A percentile compares a stretch with the other conserved stretches of the same genome.
Conservation (phyloP, 2,329 filamentous ascomycete species). For the Sporothrix euskadiensis region DNA sequence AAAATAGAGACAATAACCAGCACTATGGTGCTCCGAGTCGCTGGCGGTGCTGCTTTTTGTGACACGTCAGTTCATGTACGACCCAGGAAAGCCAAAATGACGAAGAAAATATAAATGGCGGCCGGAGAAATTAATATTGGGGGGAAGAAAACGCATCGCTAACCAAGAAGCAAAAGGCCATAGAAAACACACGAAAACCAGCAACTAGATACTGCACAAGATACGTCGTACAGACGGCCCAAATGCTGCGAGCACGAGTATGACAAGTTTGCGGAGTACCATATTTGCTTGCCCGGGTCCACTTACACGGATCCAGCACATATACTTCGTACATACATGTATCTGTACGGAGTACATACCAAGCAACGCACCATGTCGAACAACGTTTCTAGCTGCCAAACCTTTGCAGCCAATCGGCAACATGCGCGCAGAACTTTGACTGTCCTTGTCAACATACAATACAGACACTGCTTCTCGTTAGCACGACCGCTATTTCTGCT, state of each 20-base stretch:
- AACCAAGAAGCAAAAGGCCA: neutral
- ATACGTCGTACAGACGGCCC: neutral
- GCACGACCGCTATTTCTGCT: neutral
- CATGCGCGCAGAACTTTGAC: neutral
- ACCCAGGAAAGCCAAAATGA: neutral
- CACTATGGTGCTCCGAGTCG: constrained; percentile 23
- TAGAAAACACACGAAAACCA: neutral
- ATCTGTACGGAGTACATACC: neutral
- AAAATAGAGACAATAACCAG: constrained; percentile 20
- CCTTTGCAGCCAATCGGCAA: constrained; percentile 2
- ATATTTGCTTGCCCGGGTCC: neutral
- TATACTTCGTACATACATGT: neutral
- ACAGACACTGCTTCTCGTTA: neutral
- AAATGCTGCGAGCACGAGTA: constrained; percentile 1
- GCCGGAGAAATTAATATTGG: neutral
- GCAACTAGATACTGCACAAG: neutral
- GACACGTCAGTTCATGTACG: constrained; percentile 23
- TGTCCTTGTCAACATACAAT: neutral
- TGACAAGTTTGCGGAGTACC: constrained; percentile 3
- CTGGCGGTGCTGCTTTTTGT: constrained; percentile 16
- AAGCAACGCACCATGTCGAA: neutral
- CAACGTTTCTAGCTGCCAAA: constrained; percentile 8
- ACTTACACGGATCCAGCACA: neutral
- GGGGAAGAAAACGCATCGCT: neutral
- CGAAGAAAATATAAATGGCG: neutral